These are phyloP conservation scores for Turnera subulata DNA, from an alignment of 345 rosid genomes.

Conservation along the genomic window DNA sequence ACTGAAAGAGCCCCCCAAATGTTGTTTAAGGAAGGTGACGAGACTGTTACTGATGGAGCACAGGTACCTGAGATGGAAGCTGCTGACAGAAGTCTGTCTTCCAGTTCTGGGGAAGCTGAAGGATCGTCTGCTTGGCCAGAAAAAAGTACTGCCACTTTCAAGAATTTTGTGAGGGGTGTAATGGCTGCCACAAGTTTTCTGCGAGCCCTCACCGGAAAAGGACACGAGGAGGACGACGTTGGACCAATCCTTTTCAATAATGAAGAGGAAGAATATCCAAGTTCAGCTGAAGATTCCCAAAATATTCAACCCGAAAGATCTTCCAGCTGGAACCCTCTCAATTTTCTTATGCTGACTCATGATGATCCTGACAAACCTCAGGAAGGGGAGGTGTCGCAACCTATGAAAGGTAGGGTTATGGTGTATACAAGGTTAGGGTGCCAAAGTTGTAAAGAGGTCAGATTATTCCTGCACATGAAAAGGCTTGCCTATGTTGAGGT, in stretches of 20 bases:
- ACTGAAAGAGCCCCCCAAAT: too few relatives aligned
- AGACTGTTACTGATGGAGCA: conserved; percentile 48
- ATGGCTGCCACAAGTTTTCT: conserved; percentile 58
- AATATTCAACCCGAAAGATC: conserved; percentile 45
- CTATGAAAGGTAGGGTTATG: conserved; percentile 63
- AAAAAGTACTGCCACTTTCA: conserved; percentile 61
- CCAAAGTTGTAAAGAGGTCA: conserved; percentile 50
- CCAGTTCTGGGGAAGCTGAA: conserved; percentile 29
- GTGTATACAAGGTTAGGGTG: conserved; percentile 74
- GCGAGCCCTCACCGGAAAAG: conserved; percentile 51
- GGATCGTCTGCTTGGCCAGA: conserved; percentile 60
- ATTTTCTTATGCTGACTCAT: conserved; percentile 44
- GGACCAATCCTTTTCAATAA: conserved; percentile 19
- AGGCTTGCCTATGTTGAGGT: conserved; percentile 73
- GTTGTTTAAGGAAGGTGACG: conserved; percentile 17
- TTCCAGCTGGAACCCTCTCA: conserved; percentile 68
- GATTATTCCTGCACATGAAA: conserved; percentile 52
- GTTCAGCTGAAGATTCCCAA: conserved; percentile 29
- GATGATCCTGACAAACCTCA: conserved; percentile 33
- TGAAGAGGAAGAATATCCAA: conserved; percentile 25
- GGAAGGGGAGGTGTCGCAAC: conserved; percentile 27
- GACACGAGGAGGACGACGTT: conserved; percentile 27
- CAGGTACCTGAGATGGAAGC: conserved; percentile 47
- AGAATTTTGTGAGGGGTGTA: conserved; percentile 60
- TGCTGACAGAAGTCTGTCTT: conserved; percentile 27